Base-by-base conservation (phyloP, 805 yeast genomes). In the Barnettozyma vustinii region DNA sequence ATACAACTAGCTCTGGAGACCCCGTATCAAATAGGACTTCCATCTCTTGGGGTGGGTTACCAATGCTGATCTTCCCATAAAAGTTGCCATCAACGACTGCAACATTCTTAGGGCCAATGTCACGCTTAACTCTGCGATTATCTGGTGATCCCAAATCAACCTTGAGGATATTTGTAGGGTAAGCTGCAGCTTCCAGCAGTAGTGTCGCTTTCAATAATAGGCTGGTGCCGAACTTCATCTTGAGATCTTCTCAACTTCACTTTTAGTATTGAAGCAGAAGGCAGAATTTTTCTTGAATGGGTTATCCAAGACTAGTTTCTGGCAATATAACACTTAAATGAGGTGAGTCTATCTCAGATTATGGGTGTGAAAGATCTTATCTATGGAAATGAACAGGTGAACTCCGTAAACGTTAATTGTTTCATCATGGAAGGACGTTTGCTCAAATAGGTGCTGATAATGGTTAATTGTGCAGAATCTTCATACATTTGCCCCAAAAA, bases 1-100 rank as follows among this genome's bases (percentile, higher is more conserved):
- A 23, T 10, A 47, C 44, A n/a, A 37, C 27, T 12, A 55, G 40
- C 30, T 47, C 46, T 37, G 26, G 44, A 8, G 61, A 57, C 9
- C 61, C 61, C 5, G 59, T 56, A 40, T 57, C 61, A n/a, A 57
- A 40, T 1, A 33, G 19, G 15, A 40, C 57, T 13, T 20, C 16
- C 6, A 55, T 20, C 4, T 23, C 21, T 41, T 54, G 58, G 9
- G 51, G 45, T 12, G 60, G 60, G 10, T 53, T 43, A 9, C 61
- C 61, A 27, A 53, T 19, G 12, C 33, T 42, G 21, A 57, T 18
- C 2, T 40, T 39, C 35, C 46, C 46, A 15, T 7, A n/a, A 20
- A 33, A 43, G 23, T 23, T 16, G 7, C 16, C 18, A 10, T 32
- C 46, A 21, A 32, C 33, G 5, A 16, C 23, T 5, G 35, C 23